phyloP scores from a whole-genome alignment of 495 filamentous ascomycete species.

The Daldinia decipiens region DNA sequence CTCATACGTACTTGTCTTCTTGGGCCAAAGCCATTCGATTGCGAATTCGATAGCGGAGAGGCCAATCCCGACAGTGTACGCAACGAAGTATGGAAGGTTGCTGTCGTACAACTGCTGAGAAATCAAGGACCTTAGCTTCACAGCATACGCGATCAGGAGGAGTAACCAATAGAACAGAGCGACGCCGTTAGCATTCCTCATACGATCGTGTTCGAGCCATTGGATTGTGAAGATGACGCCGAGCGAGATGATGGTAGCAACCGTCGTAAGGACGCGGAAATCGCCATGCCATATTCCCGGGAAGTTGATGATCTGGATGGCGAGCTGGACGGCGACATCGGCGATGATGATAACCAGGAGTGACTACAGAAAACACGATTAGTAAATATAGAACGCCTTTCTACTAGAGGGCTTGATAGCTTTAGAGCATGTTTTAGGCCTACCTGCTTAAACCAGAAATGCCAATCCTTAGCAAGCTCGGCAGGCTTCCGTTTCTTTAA shows the following conservation, averaged over 20 bases:
- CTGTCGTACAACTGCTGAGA: constrained; percentile 74
- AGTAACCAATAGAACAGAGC: constrained; percentile 97
- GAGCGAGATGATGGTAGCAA: constrained; percentile 79
- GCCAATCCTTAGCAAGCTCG: constrained; percentile 85
- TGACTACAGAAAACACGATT: constrained; percentile 57
- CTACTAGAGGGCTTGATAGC: neutral
- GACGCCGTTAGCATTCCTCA: constrained; percentile 89
- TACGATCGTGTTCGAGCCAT: constrained; percentile 89
- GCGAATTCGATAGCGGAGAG: constrained; percentile 78
- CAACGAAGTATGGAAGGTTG: constrained; percentile 78
- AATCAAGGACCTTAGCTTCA: constrained; percentile 91
- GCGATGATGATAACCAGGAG: constrained; percentile 75
- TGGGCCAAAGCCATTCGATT: constrained; percentile 92
- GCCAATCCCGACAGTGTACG: constrained; percentile 77
- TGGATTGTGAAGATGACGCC: constrained; percentile 85
- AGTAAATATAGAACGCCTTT: constrained; percentile 28
- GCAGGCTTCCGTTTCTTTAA: constrained; percentile 67
- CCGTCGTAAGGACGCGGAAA: constrained; percentile 90
- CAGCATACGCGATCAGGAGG: constrained; percentile 78
- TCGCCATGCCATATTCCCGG: constrained; percentile 77
- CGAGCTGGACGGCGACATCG: constrained; percentile 75
- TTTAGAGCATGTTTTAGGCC: constrained; percentile 43
- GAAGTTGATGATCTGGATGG: constrained; percentile 78
- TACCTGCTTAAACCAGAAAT: constrained; percentile 93
- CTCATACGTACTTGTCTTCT: constrained; percentile 84